phyloP scores from a whole-genome alignment of 139 green algal species.

The Picochlorum sp. region DNA sequence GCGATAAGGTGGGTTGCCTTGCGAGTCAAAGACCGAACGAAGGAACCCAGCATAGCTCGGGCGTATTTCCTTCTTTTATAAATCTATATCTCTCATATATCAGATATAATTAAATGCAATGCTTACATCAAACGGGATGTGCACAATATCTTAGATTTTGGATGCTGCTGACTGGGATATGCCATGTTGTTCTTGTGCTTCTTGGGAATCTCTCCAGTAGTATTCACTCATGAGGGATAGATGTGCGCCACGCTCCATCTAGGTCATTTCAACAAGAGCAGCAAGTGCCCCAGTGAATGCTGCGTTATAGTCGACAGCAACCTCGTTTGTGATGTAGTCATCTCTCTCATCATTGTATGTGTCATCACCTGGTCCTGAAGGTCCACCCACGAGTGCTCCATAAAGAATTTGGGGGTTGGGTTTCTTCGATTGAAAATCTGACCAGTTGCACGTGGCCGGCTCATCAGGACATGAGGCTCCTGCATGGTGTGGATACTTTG shows the following conservation, averaged over 20 bases:
- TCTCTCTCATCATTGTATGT: conserved; percentile 18
- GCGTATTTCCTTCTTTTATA: neutral
- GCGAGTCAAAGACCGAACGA: neutral
- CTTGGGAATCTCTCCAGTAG: neutral
- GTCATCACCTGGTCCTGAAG: conserved; percentile 14
- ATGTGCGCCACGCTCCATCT: neutral
- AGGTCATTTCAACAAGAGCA: conserved; percentile 7
- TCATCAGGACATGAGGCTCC: conserved; percentile 20
- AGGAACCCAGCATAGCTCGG: neutral
- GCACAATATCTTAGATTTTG: too few species aligned
- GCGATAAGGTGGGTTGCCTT: neutral
- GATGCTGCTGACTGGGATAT: neutral
- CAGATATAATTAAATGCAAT: too few species aligned
- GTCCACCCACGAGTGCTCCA: conserved; percentile 23
- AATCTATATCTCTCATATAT: too few species aligned
- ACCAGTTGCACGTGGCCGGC: conserved; percentile 3
- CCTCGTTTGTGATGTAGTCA: conserved; percentile 26
- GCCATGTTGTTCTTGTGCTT: neutral
- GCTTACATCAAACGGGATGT: too few species aligned
- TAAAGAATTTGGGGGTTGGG: conserved; percentile 27
- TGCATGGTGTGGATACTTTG: conserved; percentile 24
- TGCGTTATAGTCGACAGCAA: conserved; percentile 29
- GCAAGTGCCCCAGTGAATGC: conserved; percentile 26
- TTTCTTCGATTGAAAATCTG: neutral
- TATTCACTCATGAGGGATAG: too few species aligned